phyloP scores from a whole-genome alignment of 495 filamentous ascomycete genomes.

The Lepidopterella palustris region DNA sequence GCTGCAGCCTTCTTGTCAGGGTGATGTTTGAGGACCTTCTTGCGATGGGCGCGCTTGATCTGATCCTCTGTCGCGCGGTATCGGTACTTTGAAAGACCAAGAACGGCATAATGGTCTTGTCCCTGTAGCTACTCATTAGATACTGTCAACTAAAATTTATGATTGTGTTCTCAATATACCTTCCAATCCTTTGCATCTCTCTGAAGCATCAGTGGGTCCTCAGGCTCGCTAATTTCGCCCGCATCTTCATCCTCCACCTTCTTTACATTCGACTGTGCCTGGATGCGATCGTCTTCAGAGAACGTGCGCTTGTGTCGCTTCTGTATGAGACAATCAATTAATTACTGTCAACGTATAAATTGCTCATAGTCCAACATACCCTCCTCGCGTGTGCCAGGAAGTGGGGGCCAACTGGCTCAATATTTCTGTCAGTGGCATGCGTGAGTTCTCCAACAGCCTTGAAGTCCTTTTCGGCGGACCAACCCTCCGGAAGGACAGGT shows the following conservation, averaged over 20 bases:
- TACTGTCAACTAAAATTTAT: not conserved
- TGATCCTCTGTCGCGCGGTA: conserved; percentile 90
- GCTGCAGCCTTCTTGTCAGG: conserved; percentile 96
- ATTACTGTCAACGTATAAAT: not conserved
- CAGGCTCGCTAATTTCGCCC: conserved; percentile 83
- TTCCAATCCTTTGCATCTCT: conserved; percentile 99
- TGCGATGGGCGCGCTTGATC: conserved; percentile 96
- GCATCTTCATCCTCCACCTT: conserved; percentile 89
- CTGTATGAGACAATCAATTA: conserved; percentile 37
- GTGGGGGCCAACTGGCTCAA: conserved; percentile 94
- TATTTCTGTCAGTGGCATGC: conserved; percentile 65
- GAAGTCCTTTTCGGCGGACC: conserved; percentile 87
- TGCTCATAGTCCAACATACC: conserved; percentile 43
- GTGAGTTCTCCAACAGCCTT: conserved; percentile 67
- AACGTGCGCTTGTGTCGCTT: conserved; percentile 94
- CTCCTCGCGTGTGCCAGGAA: conserved; percentile 96
- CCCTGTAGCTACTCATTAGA: conserved; percentile 40
- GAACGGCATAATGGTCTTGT: conserved; percentile 97
- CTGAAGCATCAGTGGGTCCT: conserved; percentile 82
- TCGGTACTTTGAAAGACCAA: conserved; percentile 87
- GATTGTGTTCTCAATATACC: conserved; percentile 43
- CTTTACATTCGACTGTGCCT: conserved; percentile 89
- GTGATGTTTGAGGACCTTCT: conserved; percentile 98
- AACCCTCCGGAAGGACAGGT: conserved; percentile 71
- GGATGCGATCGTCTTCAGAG: conserved; percentile 95